phyloP scores from a whole-genome alignment of 805 yeast species.

The Yueomyces sinensis region DNA sequence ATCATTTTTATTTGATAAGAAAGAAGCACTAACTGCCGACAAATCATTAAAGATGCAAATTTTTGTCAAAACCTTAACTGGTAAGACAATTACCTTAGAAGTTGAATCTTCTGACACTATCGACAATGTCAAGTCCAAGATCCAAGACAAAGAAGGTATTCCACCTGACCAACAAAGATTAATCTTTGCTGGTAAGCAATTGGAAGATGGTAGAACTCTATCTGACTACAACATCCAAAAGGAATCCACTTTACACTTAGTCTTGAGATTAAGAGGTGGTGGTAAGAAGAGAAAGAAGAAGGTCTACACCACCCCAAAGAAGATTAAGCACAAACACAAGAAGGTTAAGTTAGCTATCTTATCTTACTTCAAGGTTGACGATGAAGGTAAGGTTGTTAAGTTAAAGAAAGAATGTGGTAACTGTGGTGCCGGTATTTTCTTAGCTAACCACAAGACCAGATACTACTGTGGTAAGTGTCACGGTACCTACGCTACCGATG shows the following conservation, averaged over 20 bases:
- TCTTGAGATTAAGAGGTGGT: conserved; percentile 97
- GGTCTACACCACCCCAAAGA: conserved; percentile 99
- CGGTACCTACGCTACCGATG: conserved; percentile 61
- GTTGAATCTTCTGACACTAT: conserved; percentile 97
- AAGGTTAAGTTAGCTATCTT: conserved; percentile 98
- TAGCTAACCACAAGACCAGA: conserved; percentile 98
- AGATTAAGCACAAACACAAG: conserved; percentile 99
- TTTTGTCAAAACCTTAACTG: conserved; percentile 80
- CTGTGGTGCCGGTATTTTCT: conserved; percentile 99
- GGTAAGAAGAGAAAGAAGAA: conserved; percentile 99
- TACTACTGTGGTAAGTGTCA: conserved; percentile 99
- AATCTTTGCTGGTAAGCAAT: conserved; percentile 95
- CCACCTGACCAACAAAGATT: conserved; percentile 98
- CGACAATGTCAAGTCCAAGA: conserved; percentile 92
- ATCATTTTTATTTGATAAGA: conserved; percentile 27
- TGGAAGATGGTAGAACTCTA: conserved; percentile 91
- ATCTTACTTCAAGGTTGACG: conserved; percentile 98
- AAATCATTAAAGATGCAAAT: conserved; percentile 74
- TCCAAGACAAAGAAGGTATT: conserved; percentile 95
- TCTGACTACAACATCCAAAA: conserved; percentile 98
- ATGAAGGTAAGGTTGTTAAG: conserved; percentile 96
- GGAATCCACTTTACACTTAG: conserved; percentile 94
- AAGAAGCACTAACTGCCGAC: conserved; percentile 36
- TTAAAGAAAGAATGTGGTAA: conserved; percentile 97
- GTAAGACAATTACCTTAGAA: conserved; percentile 61